Base-by-base conservation (phyloP, 2,329 filamentous ascomycete species). In the Incumbomyces lentus region DNA sequence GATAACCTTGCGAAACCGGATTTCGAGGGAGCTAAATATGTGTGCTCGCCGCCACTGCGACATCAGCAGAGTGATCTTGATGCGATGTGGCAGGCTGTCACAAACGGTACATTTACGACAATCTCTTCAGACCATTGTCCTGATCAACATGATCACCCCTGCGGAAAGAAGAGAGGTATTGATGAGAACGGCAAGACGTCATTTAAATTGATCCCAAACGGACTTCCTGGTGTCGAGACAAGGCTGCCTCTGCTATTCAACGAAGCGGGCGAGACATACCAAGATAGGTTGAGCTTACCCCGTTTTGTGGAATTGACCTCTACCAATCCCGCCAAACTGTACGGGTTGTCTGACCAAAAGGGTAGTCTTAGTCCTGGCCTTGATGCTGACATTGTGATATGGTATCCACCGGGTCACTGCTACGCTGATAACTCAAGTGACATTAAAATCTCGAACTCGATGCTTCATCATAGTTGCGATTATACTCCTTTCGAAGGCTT, bases 31-130 rank as follows among this genome's bases (percentile, higher is more conserved):
- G 72, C 74, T 4, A 75, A 75, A 58, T 71, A 68, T 54, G 70
- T 77, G 2, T 78, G 74, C 56, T 68, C 67, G 6, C 74, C 74
- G 1, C 73, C 74, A 2, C 67, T 70, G 0, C 63, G 73, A 4
- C 68, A 74, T 46, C 63, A 65, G 26, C 61, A 64, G 32, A 56
- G 55, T 10, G 74, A 76, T 50, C 66, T 73, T 44, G 68, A 72
- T 35, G 67, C 62, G 2, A 72, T 77, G 41, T 76, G 73, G 73
- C 55, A 62, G 3, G 70, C 69, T 0, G 60, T 78, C 3, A 61
- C 63, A 11, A 73, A 77, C 53, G 71, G 72, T 4, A 78, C 74
- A 0, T 76, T 78, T 52, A 72, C 73, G 0, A 67, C 73, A 2
- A 64, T 77, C n/a, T 73, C 68, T 12, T 75, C 70, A 0, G 70